Percentiles rank a stretch among this genome's conserved stretches.
These are phyloP conservation scores for Haematococcus sp. DNA, from an alignment of 139 green algal genomes.

Conservation along the genomic window DNA sequence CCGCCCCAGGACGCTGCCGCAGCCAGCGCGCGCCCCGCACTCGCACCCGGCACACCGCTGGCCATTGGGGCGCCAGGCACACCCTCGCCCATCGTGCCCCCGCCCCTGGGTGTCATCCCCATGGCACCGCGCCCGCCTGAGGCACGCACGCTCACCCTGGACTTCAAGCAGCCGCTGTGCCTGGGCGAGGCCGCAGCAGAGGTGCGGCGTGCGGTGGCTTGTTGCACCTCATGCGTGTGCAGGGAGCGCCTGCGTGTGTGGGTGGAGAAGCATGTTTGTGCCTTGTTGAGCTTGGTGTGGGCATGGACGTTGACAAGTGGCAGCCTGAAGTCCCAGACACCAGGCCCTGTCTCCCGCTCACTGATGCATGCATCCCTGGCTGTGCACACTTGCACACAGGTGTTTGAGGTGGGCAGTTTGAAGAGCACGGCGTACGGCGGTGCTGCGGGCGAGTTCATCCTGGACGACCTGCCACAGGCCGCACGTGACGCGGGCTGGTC, in stretches of 20 bases:
- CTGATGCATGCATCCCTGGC: background rate
- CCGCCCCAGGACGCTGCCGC: background rate
- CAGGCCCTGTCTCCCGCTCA: too few species aligned
- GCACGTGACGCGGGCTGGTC: constrained; percentile 48
- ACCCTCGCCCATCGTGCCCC: constrained; percentile 9
- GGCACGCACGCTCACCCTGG: constrained; percentile 20
- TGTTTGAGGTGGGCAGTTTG: constrained; percentile 42
- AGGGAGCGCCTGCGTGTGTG: too few species aligned
- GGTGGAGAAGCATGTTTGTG: too few species aligned
- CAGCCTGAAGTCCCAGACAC: too few species aligned
- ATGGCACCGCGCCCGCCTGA: background rate
- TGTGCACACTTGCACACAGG: background rate
- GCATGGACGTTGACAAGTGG: too few species aligned
- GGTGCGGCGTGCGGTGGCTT: constrained; percentile 5
- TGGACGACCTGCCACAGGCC: constrained; percentile 38
- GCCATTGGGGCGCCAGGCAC: background rate
- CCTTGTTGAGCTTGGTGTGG: too few species aligned
- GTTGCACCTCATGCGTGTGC: constrained; percentile 5
- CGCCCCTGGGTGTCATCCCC: background rate
- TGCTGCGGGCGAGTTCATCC: constrained; percentile 33
- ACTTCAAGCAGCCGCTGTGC: constrained; percentile 27
- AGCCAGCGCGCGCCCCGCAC: background rate
- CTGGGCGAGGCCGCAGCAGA: constrained; percentile 24
- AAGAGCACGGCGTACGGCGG: constrained; percentile 24
- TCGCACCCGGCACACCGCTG: background rate